These are phyloP conservation scores for Aurantiochytrium sp. DNA, from an alignment of 108 stramenopile species.

Conservation along the genomic window DNA sequence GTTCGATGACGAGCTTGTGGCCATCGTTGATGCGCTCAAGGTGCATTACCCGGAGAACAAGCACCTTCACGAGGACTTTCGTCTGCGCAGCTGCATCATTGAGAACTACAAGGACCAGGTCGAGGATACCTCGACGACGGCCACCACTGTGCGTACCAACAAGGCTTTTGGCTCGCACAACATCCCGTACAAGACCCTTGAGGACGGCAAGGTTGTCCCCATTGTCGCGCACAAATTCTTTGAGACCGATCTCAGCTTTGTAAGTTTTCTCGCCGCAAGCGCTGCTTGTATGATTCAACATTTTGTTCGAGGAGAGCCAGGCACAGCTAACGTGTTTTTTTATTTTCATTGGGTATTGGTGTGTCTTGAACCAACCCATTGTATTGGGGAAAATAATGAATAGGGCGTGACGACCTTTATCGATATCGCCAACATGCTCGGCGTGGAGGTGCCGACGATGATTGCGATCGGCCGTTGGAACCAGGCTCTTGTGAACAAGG, in stretches of 20 bases:
- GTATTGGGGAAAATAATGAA: not conserved
- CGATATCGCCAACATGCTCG: slow-evolving; percentile 24
- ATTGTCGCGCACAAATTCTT: slow-evolving; percentile 25
- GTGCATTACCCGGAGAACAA: slow-evolving; percentile 16
- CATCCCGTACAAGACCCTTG: slow-evolving; percentile 17
- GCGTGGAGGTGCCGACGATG: slow-evolving; percentile 20
- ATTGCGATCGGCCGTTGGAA: slow-evolving; percentile 17
- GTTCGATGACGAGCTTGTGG: slow-evolving; percentile 25
- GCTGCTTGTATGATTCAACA: too few species aligned
- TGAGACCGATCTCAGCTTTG: slow-evolving; percentile 24
- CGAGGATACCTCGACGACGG: not conserved
- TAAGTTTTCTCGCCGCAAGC: not conserved
- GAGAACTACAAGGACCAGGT: slow-evolving; percentile 29
- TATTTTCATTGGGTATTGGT: too few species aligned
- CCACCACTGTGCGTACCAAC: slow-evolving; percentile 11
- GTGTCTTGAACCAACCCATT: too few species aligned
- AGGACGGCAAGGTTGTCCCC: not conserved
- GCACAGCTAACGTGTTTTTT: too few species aligned
- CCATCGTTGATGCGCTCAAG: slow-evolving; percentile 14
- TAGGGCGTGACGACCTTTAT: slow-evolving; percentile 5
- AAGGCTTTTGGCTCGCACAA: slow-evolving; percentile 14
- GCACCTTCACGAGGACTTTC: slow-evolving; percentile 13
- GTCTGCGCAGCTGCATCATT: slow-evolving; percentile 14
- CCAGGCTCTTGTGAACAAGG: slow-evolving; percentile 21
- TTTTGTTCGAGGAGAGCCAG: too few species aligned